Evolutionary conservation across 495 filamentous ascomycete genomes (phyloP).

Genomic region (Tricharina praecox): DNA sequence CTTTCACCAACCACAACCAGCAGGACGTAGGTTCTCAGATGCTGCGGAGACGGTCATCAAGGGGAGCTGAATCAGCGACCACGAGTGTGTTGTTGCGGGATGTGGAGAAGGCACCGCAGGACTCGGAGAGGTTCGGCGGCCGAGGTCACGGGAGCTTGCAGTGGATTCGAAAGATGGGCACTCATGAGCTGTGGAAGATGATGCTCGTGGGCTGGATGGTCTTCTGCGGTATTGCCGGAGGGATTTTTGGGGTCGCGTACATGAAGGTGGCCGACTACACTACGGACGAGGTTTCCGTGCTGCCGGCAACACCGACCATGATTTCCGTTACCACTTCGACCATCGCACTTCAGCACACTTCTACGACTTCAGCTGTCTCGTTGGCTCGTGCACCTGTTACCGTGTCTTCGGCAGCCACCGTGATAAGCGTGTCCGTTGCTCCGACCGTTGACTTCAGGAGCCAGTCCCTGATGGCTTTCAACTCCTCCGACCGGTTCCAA

Average conservation of each 20-base stretch:
- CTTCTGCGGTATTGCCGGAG: slow-evolving; percentile 20
- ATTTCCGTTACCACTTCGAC: not conserved
- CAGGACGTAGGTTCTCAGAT: slow-evolving; percentile 11
- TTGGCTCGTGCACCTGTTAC: no score
- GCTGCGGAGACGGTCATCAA: slow-evolving; percentile 18
- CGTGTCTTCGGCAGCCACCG: not conserved
- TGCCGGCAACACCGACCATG: not conserved
- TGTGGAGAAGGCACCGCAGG: slow-evolving; percentile 23
- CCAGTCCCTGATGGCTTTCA: slow-evolving; percentile 14
- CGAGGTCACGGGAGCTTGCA: no score
- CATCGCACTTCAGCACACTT: not conserved
- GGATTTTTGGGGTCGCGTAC: slow-evolving; percentile 22
- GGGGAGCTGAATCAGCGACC: slow-evolving; percentile 10
- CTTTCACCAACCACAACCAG: slow-evolving; percentile 12
- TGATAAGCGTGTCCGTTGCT: not conserved
- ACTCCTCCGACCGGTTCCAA: slow-evolving; percentile 36
- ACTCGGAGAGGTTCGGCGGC: slow-evolving; percentile 10
- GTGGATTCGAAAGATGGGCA: slow-evolving; percentile 22
- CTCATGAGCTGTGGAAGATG: slow-evolving; percentile 23
- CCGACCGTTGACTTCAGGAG: not conserved
- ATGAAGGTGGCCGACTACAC: slow-evolving; percentile 21
- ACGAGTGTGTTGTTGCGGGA: slow-evolving; percentile 26
- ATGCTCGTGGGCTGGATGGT: slow-evolving; percentile 24
- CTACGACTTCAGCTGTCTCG: no score
- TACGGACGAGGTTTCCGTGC: not conserved